Evolutionary conservation across 345 rosid genomes (phyloP), one percentile per base, ranked within the genome.

Genomic region (Cardiospermum halicacabum): DNA sequence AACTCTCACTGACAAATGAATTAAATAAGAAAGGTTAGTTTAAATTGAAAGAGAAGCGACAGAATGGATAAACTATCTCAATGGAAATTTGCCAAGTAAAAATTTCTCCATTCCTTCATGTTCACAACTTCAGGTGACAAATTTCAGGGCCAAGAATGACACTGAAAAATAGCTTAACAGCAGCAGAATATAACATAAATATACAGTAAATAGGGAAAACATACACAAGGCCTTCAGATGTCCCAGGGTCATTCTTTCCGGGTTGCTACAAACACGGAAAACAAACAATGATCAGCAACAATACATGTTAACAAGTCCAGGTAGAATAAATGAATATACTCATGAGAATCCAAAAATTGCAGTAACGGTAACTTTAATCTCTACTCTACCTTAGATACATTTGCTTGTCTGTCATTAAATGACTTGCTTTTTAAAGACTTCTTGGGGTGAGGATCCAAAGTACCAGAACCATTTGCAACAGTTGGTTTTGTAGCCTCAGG

Each of bases 381-480:
- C 25, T 68, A 84, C 11, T 54, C 25, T 68, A 84, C 93, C 89
- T 84, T 77, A 15, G 79, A 72, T 69, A 69, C 69, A 63, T 62
- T 71, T 53, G 58, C 72, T 43, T 73, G 84, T 77, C 77, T 80
- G 71, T 80, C 86, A 58, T 72, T 85, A 65, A 77, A 66, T 42
- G 90, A 68, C 58, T 62, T 83, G 63, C 67, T 87, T 78, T 79
- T 85, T 16, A 76, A 61, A 65, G 90, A 71, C 31, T 73, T 84
- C 63, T 81, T 82, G 56, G 74, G 45, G 11, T 53, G 70, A 51
- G 80, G 65, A 83, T 49, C 68, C 53, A 69, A 64, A 69, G 76
- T 56, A 72, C 51, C 73, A 64, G 80, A 71, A 68, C 89, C 98
- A 74, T 86, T 91, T 36, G 93, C 68, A 60, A 74, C 67, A 51